Conservation (phyloP, 768 basidiomycete species). For the Psilocybe subaeruginosa region DNA sequence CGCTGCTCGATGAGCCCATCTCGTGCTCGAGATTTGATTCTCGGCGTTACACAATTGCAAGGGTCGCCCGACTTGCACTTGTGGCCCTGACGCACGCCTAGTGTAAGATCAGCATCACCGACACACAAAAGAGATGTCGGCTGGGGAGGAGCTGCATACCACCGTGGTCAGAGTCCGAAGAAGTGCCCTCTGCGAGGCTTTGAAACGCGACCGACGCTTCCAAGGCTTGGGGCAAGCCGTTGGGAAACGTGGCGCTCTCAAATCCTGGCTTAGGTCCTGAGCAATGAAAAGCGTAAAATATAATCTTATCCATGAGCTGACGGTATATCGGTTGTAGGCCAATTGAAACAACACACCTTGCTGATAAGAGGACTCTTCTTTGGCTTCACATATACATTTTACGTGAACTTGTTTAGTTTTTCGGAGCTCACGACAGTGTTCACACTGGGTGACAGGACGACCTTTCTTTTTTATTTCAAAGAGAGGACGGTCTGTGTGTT, state of each 20-base stretch:
- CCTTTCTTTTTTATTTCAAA: slow-evolving; percentile 96
- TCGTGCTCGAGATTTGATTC: slow-evolving; percentile 36
- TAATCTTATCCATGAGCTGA: slow-evolving; percentile 51
- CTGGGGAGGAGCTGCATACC: slow-evolving; percentile 58
- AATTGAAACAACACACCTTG: slow-evolving; percentile 58
- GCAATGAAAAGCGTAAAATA: slow-evolving; percentile 22
- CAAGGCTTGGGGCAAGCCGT: slow-evolving; percentile 73
- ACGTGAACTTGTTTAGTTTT: slow-evolving; percentile 87
- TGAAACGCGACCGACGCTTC: slow-evolving; percentile 62
- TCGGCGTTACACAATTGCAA: slow-evolving; percentile 64
- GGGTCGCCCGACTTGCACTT: slow-evolving; percentile 53
- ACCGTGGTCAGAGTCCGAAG: slow-evolving; percentile 65
- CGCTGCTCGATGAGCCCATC: slow-evolving; percentile 20
- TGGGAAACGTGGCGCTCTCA: slow-evolving; percentile 77
- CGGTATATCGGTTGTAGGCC: slow-evolving; percentile 16
- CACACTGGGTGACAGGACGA: slow-evolving; percentile 89
- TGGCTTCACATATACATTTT: slow-evolving; percentile 83
- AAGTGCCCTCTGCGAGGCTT: slow-evolving; percentile 47
- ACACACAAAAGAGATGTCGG: slow-evolving; percentile 38
- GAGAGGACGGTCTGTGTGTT: slow-evolving; percentile 85
- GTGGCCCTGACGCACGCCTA: slow-evolving; percentile 44
- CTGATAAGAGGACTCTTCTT: slow-evolving; percentile 53
- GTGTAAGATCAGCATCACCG: slow-evolving; percentile 46
- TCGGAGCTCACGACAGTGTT: slow-evolving; percentile 82
- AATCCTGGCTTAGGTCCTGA: slow-evolving; percentile 59